phyloP scores from a whole-genome alignment of 2,329 filamentous ascomycete genomes.

The Fusarium scirpi region DNA sequence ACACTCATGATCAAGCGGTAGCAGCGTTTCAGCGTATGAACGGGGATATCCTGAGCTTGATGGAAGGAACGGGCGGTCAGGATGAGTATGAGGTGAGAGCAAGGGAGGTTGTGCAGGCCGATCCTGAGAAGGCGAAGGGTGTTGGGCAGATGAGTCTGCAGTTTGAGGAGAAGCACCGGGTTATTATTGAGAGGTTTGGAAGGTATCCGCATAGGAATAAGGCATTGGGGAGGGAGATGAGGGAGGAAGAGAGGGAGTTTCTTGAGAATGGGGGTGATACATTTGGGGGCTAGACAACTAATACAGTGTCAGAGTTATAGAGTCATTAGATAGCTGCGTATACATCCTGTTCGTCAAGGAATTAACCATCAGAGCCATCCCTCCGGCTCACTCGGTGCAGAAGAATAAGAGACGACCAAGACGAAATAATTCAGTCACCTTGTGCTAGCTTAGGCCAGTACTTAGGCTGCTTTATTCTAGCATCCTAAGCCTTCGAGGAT shows the following conservation, averaged over 20 bases:
- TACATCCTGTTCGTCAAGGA: too few relatives aligned
- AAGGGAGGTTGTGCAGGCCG: constrained; percentile 42
- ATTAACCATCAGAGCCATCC: too few relatives aligned
- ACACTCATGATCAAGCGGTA: constrained; percentile 57
- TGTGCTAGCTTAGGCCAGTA: too few relatives aligned
- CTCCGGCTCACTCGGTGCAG: too few relatives aligned
- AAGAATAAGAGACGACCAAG: too few relatives aligned
- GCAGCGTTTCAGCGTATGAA: constrained; percentile 50
- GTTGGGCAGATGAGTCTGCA: constrained; percentile 43
- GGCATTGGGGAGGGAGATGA: constrained; percentile 61
- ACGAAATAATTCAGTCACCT: too few relatives aligned
- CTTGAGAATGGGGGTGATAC: constrained; percentile 59
- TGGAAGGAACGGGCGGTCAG: constrained; percentile 37
- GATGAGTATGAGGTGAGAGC: constrained; percentile 48
- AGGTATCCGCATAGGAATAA: constrained; percentile 70
- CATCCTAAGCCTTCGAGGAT: too few relatives aligned
- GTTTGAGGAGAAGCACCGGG: constrained; percentile 60
- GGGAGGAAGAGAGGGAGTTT: constrained; percentile 63
- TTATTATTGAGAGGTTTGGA: constrained; percentile 66
- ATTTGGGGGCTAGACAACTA: constrained; percentile 43
- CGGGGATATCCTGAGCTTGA: constrained; percentile 51
- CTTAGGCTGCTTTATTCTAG: too few relatives aligned
- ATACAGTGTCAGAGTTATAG: too few relatives aligned
- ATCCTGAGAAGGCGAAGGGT: constrained; percentile 44
- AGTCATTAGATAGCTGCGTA: too few relatives aligned